A percentile compares a stretch with the other conserved stretches of the same genome.
Conservation (phyloP, 1,284 basidiomycete species). For the Filobasidium uniguttulatum region DNA sequence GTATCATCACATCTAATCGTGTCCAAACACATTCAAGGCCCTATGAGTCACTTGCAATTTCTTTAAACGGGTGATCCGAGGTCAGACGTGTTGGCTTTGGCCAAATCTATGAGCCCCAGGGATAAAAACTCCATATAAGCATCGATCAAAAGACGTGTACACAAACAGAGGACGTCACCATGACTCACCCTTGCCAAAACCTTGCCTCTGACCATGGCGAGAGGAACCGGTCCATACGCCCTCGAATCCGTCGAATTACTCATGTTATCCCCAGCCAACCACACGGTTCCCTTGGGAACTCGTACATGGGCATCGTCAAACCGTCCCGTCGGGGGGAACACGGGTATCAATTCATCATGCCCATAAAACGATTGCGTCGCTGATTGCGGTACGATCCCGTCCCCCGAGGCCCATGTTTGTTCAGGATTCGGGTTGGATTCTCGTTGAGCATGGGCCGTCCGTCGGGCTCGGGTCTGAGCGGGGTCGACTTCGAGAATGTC, state of each 20-base stretch:
- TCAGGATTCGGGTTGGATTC: background rate
- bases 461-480: slow-evolving; percentile 13
- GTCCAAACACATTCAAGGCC: no score
- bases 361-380: no score
- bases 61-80: background rate
- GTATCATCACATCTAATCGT: background rate
- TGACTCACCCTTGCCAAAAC: slow-evolving; percentile 54
- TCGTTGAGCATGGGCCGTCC: background rate
- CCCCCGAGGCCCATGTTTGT: background rate
- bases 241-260: slow-evolving; percentile 73
- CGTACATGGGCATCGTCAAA: slow-evolving; percentile 48
- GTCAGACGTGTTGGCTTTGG: slow-evolving; percentile 15
- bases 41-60: no score
- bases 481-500: slow-evolving; percentile 80
- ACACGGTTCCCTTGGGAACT: slow-evolving; percentile 73
- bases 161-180: no score
- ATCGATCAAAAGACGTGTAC: background rate
- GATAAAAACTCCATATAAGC: background rate
- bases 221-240: slow-evolving; percentile 77
- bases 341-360: slow-evolving; percentile 6
- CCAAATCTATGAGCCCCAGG: slow-evolving; percentile 5
- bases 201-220: slow-evolving; percentile 64
- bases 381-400: no score
- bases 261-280: slow-evolving; percentile 85
- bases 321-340: slow-evolving; percentile 1